Conservation (phyloP, 2,329 filamentous ascomycete genomes). For the Xenoacremonium recifei region DNA sequence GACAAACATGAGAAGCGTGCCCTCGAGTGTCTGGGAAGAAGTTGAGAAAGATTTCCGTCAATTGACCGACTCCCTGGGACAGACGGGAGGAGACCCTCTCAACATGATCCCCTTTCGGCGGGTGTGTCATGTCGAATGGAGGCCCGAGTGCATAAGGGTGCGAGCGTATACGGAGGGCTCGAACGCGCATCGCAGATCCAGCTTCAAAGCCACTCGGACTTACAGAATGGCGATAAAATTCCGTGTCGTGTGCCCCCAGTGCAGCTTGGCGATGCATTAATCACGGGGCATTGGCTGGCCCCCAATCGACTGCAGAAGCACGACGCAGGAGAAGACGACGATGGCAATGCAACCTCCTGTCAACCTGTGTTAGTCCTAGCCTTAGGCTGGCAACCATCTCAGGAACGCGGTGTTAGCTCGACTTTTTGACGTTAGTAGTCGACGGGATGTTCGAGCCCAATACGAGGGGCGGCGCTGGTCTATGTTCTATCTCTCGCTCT, state of each 20-base stretch:
- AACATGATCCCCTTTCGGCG: background rate
- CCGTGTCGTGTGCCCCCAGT: background rate
- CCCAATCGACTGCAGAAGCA: slow-evolving; percentile 3
- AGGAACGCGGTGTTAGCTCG: slow-evolving; percentile 20
- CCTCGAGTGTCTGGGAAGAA: background rate
- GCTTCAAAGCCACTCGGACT: background rate
- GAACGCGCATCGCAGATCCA: background rate
- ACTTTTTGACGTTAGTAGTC: too few species aligned
- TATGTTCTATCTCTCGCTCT: too few species aligned
- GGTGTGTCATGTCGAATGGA: background rate
- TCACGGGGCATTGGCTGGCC: background rate
- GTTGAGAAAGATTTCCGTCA: background rate
- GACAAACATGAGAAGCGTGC: too few species aligned
- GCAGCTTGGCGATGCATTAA: background rate
- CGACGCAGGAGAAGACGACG: slow-evolving; percentile 24
- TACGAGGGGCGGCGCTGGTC: slow-evolving; percentile 15
- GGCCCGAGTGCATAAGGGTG: background rate
- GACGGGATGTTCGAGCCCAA: slow-evolving; percentile 3
- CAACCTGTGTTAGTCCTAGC: background rate
- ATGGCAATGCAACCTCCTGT: background rate
- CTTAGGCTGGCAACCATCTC: slow-evolving; percentile 16
- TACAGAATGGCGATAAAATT: background rate
- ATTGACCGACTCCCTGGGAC: background rate
- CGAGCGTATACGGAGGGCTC: background rate
- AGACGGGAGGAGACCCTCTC: background rate